Percentiles rank a stretch among this genome's conserved stretches.
Conservation (phyloP, 1,284 basidiomycete species). For the Sphagnurus paluster region DNA sequence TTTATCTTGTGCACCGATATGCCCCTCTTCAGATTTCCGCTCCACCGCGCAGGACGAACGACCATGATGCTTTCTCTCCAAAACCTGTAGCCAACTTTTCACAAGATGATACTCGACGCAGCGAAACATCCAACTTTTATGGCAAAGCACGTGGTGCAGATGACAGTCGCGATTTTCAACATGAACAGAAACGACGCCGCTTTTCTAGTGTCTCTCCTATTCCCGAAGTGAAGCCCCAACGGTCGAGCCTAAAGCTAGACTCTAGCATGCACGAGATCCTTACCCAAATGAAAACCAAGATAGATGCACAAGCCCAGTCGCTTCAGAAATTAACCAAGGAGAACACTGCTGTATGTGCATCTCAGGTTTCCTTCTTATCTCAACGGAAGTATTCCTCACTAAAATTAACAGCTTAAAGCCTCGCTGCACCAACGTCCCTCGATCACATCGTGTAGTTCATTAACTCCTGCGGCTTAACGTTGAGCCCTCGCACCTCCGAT, state of each 20-base stretch:
- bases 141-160: background rate
- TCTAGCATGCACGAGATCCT: conserved; percentile 26
- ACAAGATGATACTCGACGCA: conserved; percentile 1
- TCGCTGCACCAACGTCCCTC: conserved; percentile 13
- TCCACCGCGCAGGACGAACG: background rate
- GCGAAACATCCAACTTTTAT: conserved; percentile 1
- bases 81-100: background rate
- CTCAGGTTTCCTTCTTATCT: background rate
- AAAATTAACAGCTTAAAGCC: conserved; percentile 20
- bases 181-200: conserved; percentile 25
- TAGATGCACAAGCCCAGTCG: conserved; percentile 36
- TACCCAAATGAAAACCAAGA: conserved; percentile 35
- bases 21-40: background rate
- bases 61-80: conserved; percentile 1
- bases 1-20: conserved; percentile 9
- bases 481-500: background rate
- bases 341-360: conserved; percentile 33
- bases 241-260: conserved; percentile 11
- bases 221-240: conserved; percentile 1
- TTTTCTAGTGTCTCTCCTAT: conserved; percentile 11
- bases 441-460: conserved; percentile 4
- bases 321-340: conserved; percentile 34
- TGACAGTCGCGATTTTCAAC: conserved; percentile 1
- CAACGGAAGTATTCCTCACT: conserved; percentile 1
- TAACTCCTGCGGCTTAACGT: background rate